Evolutionary conservation across 1,139 yeast genomes (phyloP).

Genomic region (Barnettozyma hawaiiensis): DNA sequence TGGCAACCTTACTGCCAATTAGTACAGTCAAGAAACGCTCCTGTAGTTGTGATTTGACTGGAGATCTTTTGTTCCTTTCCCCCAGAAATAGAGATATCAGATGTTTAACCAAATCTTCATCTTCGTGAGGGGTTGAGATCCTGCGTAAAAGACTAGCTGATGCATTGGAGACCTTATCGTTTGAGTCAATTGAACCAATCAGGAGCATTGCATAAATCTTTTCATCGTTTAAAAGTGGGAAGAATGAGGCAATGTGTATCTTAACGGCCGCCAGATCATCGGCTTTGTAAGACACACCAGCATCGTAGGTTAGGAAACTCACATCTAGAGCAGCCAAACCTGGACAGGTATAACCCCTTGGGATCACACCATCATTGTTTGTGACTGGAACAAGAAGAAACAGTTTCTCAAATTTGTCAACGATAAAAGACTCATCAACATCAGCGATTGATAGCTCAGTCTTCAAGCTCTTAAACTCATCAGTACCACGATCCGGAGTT

Average conservation of each 20-base stretch:
- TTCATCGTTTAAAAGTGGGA: constrained; percentile 36
- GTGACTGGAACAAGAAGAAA: constrained; percentile 49
- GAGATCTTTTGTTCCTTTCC: constrained; percentile 35
- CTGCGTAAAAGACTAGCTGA: constrained; percentile 50
- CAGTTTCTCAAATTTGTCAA: constrained; percentile 46
- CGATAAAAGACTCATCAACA: constrained; percentile 37
- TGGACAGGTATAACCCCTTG: constrained; percentile 44
- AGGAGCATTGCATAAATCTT: constrained; percentile 41
- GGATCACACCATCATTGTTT: constrained; percentile 31
- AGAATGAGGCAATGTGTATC: constrained; percentile 36
- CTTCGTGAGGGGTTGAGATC: constrained; percentile 48
- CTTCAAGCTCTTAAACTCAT: constrained; percentile 36
- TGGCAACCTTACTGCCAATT: constrained; percentile 47
- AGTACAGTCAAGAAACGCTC: constrained; percentile 50
- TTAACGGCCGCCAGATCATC: constrained; percentile 47
- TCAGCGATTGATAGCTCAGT: constrained; percentile 30
- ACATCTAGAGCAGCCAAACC: constrained; percentile 57
- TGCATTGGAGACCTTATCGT: constrained; percentile 45
- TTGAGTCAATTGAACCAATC: constrained; percentile 61
- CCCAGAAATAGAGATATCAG: constrained; percentile 48
- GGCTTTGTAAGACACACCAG: constrained; percentile 55
- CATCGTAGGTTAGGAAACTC: constrained; percentile 57
- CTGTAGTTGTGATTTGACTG: constrained; percentile 51
- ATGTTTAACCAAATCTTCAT: constrained; percentile 36
- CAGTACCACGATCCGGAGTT: constrained; percentile 43